Evolutionary conservation across 768 basidiomycete species (phyloP), one percentile per base, ranked within the genome.

Genomic region (Mycena chlorophos): DNA sequence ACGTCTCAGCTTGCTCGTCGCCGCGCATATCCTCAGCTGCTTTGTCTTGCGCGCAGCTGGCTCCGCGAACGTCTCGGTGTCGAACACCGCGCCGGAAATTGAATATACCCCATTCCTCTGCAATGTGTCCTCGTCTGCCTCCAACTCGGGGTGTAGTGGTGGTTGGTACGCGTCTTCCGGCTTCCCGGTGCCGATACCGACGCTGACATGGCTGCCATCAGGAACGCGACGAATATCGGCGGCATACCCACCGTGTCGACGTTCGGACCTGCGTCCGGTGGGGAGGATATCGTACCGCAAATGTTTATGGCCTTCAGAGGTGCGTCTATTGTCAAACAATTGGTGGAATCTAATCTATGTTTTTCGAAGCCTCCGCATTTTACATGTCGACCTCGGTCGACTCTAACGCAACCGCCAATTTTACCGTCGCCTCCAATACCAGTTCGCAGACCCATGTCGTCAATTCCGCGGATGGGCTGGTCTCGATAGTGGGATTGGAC

Each of bases 231-330:
- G 3, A 43, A 62, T 20, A 38, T 68, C 27, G 57, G 61, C 51
- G 66, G 63, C 20, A 46, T 54, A 29, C 55, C 63, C 6, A 54
- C 68, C 29, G 68, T 75, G 23, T 70, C 74, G 31, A 79, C 81
- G 19, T 57, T 66, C 40, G 83, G 83, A 1, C 78, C 81, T 4
- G 71, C 72, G 60, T 63, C 73, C 34, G 68, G 67, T 37, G 68
- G 75, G 16, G 73, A 66, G 20, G 67, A 76, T 52, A 73, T 81
- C 34, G 67, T 82, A 54, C 84, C 83, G 2, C 84, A 85, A 55
- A 71, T 85, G 71, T 85, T 84, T 62, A 65, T 86, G 52, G 72
- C 69, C 28, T 82, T 84, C 68, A 73, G 72, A 71, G 84, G 84
- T 82, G 60, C 51, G 69, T 58, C 27, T 22, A 13, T 38, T 29